phyloP scores from a whole-genome alignment of 805 yeast species.

The Yarrowia keelungensis region DNA sequence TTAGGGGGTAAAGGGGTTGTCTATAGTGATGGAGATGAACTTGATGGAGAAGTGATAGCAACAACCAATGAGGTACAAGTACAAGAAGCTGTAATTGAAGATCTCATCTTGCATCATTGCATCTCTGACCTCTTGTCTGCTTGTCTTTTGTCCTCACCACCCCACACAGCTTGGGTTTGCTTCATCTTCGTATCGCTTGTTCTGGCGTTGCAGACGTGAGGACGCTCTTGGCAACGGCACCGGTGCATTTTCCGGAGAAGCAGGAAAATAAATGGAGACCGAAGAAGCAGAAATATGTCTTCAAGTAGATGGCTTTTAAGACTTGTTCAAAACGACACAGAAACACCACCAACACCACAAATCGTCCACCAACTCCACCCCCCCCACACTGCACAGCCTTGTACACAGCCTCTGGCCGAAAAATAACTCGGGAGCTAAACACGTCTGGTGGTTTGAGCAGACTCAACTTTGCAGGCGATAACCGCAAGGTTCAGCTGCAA shows the following conservation, averaged over 20 bases:
- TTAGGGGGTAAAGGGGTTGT: not conserved
- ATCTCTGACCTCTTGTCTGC: no score
- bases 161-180: not conserved
- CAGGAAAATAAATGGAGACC: no score
- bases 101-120: no score
- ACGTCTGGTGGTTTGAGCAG: not conserved
- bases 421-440: conserved; percentile 36
- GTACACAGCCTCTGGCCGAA: conserved; percentile 20
- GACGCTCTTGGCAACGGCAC: conserved; percentile 30
- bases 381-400: conserved; percentile 24
- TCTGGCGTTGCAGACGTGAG: conserved; percentile 21
- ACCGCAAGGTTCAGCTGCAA: conserved; percentile 11
- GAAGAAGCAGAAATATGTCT: no score
- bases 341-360: no score
- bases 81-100: no score
- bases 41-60: no score
- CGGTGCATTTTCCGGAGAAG: conserved; percentile 17
- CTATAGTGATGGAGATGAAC: no score
- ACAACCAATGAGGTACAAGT: no score
- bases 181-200: conserved; percentile 12
- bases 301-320: no score
- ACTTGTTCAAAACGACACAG: no score
- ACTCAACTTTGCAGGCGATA: not conserved
- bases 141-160: not conserved
- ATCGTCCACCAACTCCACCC: not conserved